These are phyloP conservation scores for Pythium rhizo-oryzae DNA, from an alignment of 352 stramenopile genomes.

Conservation along the genomic window DNA sequence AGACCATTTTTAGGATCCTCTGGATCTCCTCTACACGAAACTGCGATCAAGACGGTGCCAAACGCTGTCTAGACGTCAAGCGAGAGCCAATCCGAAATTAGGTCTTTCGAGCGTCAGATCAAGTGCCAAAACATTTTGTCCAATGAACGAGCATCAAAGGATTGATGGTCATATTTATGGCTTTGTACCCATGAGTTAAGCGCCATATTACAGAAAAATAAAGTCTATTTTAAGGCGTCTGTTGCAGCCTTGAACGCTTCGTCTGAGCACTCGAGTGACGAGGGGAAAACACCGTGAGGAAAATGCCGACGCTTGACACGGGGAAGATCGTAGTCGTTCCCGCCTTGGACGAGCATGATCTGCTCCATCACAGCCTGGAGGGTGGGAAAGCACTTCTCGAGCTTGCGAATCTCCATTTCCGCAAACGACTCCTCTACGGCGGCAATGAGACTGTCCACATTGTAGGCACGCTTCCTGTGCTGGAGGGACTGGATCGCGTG, in stretches of 20 bases:
- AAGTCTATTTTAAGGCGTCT: neutral
- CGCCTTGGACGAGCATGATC: neutral
- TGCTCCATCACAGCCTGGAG: neutral
- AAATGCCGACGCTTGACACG: neutral
- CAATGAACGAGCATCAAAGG: neutral
- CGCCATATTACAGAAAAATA: too few relatives aligned
- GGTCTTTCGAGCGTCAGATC: neutral
- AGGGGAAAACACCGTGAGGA: neutral
- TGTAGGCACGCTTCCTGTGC: neutral
- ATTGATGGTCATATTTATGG: neutral
- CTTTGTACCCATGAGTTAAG: neutral
- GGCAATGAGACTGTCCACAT: neutral
- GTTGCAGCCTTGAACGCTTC: neutral
- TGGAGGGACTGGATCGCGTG: conserved; percentile 16
- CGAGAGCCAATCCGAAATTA: neutral
- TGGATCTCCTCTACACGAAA: neutral
- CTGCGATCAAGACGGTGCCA: neutral
- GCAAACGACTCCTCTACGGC: neutral
- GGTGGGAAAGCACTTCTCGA: neutral
- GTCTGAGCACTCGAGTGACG: neutral
- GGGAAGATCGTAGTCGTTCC: neutral
- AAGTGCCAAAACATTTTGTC: neutral
- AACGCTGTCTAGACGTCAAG: neutral
- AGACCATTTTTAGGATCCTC: too few relatives aligned
- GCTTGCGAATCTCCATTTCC: neutral